Evolutionary conservation across 108 stramenopile species (phyloP).

Genomic region (Cyclostephanos tholiformis): DNA sequence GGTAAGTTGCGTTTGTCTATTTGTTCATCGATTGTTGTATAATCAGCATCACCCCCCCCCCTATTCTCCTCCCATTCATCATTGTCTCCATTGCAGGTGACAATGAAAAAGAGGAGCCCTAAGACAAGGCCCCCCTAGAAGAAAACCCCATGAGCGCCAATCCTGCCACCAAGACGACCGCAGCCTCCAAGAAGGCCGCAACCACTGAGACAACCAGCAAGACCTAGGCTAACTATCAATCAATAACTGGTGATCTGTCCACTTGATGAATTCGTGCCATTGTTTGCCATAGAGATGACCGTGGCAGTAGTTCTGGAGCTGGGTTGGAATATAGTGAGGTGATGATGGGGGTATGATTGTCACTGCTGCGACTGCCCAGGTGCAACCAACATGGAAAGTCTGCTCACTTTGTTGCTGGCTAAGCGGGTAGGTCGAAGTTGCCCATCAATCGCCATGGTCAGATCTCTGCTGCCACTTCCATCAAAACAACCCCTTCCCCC

Average conservation of each 20-base stretch:
- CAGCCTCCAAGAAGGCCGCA: too few relatives aligned
- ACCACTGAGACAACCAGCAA: too few relatives aligned
- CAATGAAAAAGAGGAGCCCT: too few relatives aligned
- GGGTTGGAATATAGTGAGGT: conserved; percentile 14
- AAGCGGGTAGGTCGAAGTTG: conserved; percentile 23
- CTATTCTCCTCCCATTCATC: too few relatives aligned
- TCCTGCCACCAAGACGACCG: too few relatives aligned
- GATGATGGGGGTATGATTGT: conserved; percentile 30
- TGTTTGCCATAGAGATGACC: conserved; percentile 14
- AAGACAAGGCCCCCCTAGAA: too few relatives aligned
- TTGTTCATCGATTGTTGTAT: too few relatives aligned
- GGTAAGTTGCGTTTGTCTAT: too few relatives aligned
- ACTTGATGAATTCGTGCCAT: conserved; percentile 38
- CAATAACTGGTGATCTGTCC: conserved; percentile 54
- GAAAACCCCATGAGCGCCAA: too few relatives aligned
- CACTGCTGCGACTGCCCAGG: neutral
- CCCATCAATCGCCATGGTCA: conserved; percentile 19
- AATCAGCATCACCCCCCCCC: too few relatives aligned
- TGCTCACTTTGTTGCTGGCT: neutral
- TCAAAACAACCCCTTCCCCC: neutral
- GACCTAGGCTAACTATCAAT: too few relatives aligned
- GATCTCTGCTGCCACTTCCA: conserved; percentile 20
- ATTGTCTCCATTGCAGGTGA: too few relatives aligned
- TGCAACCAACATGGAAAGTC: neutral
- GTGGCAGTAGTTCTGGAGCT: conserved; percentile 34